A percentile compares a stretch with the other conserved stretches of the same genome.
These are phyloP conservation scores for Solidago caesia DNA, from an alignment of 129 eudicot genomes.

Conservation along the genomic window DNA sequence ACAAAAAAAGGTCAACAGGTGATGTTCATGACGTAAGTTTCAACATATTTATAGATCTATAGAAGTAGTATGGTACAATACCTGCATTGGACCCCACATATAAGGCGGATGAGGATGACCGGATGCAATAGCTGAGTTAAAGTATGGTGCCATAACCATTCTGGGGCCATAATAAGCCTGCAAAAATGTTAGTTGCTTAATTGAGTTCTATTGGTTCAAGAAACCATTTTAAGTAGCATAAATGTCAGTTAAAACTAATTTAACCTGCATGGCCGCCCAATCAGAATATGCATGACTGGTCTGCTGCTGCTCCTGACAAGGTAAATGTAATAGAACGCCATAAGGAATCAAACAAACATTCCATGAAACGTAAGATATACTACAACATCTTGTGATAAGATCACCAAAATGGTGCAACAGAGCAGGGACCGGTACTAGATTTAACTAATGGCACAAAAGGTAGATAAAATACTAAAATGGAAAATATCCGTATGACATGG, in stretches of 20 bases:
- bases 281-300: constrained; percentile 70
- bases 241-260: constrained; percentile 5
- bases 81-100: constrained; percentile 98
- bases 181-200: constrained; percentile 18
- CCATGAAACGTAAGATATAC: not conserved
- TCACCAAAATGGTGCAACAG: not conserved
- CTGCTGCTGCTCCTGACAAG: constrained; percentile 60
- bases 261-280: constrained; percentile 97
- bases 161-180: constrained; percentile 96
- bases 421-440: not conserved
- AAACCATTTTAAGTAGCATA: constrained; percentile 1
- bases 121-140: constrained; percentile 65
- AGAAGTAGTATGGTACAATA: constrained; percentile 22
- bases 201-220: constrained; percentile 16
- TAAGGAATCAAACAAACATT: not conserved
- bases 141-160: constrained; percentile 74
- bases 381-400: not conserved
- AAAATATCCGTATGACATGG: not conserved
- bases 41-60: not conserved
- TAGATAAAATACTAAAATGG: not conserved
- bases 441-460: not conserved
- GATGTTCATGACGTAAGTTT: not conserved
- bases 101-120: constrained; percentile 79
- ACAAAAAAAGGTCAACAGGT: constrained; percentile 8
- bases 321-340: constrained; percentile 17